phyloP scores from a whole-genome alignment of 305 asterid species.

The Ajuga reptans region DNA sequence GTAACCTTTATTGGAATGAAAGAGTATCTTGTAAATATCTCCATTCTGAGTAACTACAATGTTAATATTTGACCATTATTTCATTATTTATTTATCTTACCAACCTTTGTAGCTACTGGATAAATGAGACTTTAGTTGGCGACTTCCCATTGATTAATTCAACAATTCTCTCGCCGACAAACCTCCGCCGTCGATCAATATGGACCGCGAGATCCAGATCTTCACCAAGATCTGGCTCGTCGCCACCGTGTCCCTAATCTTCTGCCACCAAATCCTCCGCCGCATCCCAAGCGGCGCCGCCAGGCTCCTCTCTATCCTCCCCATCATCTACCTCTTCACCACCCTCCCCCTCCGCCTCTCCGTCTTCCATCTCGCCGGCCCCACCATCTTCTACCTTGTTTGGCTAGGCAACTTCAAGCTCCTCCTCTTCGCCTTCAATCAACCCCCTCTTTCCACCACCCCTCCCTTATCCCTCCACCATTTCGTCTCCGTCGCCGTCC shows the following conservation, averaged over 20 bases:
- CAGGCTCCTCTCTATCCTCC: slow-evolving; percentile 47
- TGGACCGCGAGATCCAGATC: slow-evolving; percentile 38
- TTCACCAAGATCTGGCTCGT: slow-evolving; percentile 39
- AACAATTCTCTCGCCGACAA: not conserved
- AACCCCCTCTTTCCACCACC: slow-evolving; percentile 33
- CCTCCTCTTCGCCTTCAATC: slow-evolving; percentile 45
- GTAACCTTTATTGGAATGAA: too few relatives aligned
- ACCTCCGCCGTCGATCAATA: not conserved
- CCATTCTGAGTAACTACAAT: too few relatives aligned
- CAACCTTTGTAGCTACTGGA: too few relatives aligned
- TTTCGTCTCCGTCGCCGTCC: slow-evolving; percentile 37
- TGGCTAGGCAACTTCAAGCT: slow-evolving; percentile 72
- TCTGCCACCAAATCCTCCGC: slow-evolving; percentile 39
- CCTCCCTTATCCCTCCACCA: slow-evolving; percentile 35
- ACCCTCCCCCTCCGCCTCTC: slow-evolving; percentile 45
- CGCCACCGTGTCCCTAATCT: slow-evolving; percentile 32
- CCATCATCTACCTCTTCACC: slow-evolving; percentile 48
- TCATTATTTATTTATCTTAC: too few relatives aligned
- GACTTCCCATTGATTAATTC: not conserved
- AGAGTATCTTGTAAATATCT: too few relatives aligned
- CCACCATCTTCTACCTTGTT: slow-evolving; percentile 45
- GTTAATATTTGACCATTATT: too few relatives aligned
- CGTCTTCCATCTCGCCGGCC: slow-evolving; percentile 30
- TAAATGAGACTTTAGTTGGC: too few relatives aligned
- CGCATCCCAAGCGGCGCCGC: slow-evolving; percentile 33